These are phyloP conservation scores for Articulospora tetracladia DNA, from an alignment of 495 filamentous ascomycete species.

Conservation along the genomic window DNA sequence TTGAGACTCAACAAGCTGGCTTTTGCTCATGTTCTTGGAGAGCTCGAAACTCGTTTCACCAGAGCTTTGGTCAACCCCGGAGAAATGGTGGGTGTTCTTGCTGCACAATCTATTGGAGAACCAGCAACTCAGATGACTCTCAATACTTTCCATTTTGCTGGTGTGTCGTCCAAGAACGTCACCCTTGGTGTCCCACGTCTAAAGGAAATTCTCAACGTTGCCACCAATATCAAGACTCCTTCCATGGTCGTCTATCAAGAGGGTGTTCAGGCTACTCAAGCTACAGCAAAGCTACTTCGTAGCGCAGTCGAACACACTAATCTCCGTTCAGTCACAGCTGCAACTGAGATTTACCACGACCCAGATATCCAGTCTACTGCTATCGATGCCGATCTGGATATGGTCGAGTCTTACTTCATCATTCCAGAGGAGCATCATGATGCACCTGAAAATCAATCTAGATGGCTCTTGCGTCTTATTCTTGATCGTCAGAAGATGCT, in stretches of 20 bases:
- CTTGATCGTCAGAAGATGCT: conserved; percentile 89
- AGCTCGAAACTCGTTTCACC: conserved; percentile 81
- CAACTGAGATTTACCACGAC: conserved; percentile 96
- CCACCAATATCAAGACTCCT: conserved; percentile 96
- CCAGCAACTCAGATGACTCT: conserved; percentile 99
- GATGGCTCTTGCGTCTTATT: conserved; percentile 93
- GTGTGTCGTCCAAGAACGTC: conserved; percentile 99
- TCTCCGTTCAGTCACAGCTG: conserved; percentile 81
- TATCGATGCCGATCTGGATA: conserved; percentile 84
- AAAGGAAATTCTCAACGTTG: conserved; percentile 98
- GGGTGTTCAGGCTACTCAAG: conserved; percentile 55
- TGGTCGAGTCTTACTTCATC: conserved; percentile 96
- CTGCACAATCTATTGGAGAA: conserved; percentile 97
- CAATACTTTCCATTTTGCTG: conserved; percentile 99
- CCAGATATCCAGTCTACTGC: conserved; percentile 81
- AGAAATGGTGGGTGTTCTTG: conserved; percentile 98
- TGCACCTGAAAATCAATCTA: conserved; percentile 72
- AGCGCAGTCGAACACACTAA: conserved; percentile 93
- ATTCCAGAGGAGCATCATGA: conserved; percentile 79
- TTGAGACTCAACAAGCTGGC: conserved; percentile 86
- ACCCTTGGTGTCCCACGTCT: conserved; percentile 98
- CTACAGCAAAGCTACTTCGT: conserved; percentile 79
- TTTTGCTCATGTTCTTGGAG: conserved; percentile 88
- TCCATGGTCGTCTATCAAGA: conserved; percentile 93
- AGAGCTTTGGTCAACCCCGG: conserved; percentile 79